phyloP scores from a whole-genome alignment of 2,329 filamentous ascomycete species.

The Epichloe glyceriae region DNA sequence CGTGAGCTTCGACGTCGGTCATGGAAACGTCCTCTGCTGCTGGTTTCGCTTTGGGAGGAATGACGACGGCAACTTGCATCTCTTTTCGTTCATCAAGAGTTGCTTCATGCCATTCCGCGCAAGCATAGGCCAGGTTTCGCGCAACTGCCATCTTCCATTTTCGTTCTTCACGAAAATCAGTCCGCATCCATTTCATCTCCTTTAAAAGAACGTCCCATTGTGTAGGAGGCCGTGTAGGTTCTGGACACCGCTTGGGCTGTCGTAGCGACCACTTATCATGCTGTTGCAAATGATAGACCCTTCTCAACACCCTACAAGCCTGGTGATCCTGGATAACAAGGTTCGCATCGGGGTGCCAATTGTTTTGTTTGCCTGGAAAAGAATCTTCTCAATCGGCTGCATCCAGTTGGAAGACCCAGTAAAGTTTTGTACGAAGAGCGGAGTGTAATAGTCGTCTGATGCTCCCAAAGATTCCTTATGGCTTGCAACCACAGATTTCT shows the following conservation, averaged over 20 bases:
- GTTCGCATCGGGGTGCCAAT: slow-evolving; percentile 74
- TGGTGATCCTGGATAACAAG: slow-evolving; percentile 76
- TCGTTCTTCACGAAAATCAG: slow-evolving; percentile 84
- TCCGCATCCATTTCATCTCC: slow-evolving; percentile 97
- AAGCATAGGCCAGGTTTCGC: slow-evolving; percentile 67
- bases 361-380: slow-evolving; percentile 78
- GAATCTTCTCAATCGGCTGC: slow-evolving; percentile 54
- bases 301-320: slow-evolving; percentile 71
- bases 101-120: slow-evolving; percentile 67
- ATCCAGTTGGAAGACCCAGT: slow-evolving; percentile 43
- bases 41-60: slow-evolving; percentile 28
- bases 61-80: slow-evolving; percentile 53
- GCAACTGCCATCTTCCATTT: slow-evolving; percentile 86
- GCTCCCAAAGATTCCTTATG: slow-evolving; percentile 30
- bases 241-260: slow-evolving; percentile 72
- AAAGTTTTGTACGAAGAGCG: slow-evolving; percentile 47
- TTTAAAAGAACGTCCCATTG: slow-evolving; percentile 81
- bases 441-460: slow-evolving; percentile 51
- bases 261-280: slow-evolving; percentile 85
- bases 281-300: slow-evolving; percentile 84
- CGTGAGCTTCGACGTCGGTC: slow-evolving; percentile 21
- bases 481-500: slow-evolving; percentile 30
- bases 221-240: slow-evolving; percentile 62
- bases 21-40: slow-evolving; percentile 18
- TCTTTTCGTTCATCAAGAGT: slow-evolving; percentile 47